Percentiles rank a stretch among this genome's conserved stretches.
phyloP scores from a whole-genome alignment of 108 stramenopile genomes.

The Nitzschia sp. region DNA sequence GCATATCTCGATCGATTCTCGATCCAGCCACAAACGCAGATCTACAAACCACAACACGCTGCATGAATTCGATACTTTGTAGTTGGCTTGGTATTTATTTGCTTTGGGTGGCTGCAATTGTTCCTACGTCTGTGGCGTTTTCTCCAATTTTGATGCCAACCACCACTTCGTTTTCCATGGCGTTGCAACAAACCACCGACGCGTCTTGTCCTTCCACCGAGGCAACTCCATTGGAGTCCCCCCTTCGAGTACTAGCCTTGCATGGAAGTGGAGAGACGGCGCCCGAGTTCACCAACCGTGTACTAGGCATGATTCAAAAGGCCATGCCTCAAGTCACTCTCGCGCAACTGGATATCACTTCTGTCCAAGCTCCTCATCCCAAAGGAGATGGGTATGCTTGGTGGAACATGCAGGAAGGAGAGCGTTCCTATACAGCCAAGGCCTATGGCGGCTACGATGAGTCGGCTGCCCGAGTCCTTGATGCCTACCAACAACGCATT shows the following conservation, averaged over 20 bases:
- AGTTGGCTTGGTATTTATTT: too few species aligned
- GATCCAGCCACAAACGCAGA: too few species aligned
- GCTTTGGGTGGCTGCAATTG: too few species aligned
- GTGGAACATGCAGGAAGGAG: slow-evolving; percentile 78
- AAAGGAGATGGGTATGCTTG: slow-evolving; percentile 63
- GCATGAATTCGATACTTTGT: too few species aligned
- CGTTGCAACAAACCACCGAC: too few species aligned
- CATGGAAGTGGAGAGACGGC: slow-evolving; percentile 81
- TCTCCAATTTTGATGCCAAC: too few species aligned
- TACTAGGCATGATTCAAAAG: slow-evolving; percentile 32
- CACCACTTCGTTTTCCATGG: too few species aligned
- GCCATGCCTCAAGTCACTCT: slow-evolving; percentile 1
- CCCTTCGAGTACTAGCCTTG: slow-evolving; percentile 61
- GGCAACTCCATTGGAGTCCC: not conserved
- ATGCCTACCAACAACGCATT: slow-evolving; percentile 9
- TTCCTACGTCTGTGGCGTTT: too few species aligned
- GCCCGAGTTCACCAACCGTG: slow-evolving; percentile 44
- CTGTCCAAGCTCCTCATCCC: slow-evolving; percentile 35
- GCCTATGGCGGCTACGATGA: slow-evolving; percentile 70
- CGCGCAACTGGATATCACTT: slow-evolving; percentile 26
- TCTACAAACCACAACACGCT: too few species aligned
- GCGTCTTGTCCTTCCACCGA: too few species aligned
- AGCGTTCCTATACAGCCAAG: slow-evolving; percentile 71
- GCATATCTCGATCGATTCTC: too few species aligned
- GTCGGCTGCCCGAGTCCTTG: slow-evolving; percentile 35